phyloP scores from a whole-genome alignment of 1,139 yeast species.

The Pichia terricola region DNA sequence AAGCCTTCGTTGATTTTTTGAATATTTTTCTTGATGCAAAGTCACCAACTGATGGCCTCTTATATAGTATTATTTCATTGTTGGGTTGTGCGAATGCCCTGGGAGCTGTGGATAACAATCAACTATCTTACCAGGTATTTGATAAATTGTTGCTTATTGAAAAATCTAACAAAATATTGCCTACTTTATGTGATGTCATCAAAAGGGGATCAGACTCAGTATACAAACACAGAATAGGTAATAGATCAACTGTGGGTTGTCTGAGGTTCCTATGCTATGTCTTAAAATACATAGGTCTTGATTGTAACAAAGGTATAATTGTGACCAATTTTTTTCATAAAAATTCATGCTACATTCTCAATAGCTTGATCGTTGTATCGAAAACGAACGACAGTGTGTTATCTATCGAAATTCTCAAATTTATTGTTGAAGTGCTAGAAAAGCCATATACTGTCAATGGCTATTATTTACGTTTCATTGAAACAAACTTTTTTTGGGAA shows the following conservation, averaged over 20 bases:
- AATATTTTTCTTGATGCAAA: slow-evolving; percentile 2
- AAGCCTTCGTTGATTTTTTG: slow-evolving; percentile 26
- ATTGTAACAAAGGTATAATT: slow-evolving; percentile 7
- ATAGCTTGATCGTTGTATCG: slow-evolving; percentile 10
- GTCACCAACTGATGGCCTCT: slow-evolving; percentile 2
- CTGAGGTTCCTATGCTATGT: slow-evolving; percentile 11
- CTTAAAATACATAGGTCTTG: slow-evolving; percentile 9
- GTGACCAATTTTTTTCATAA: slow-evolving; percentile 13
- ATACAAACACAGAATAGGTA: slow-evolving; percentile 6
- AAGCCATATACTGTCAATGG: slow-evolving; percentile 8
- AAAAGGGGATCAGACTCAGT: slow-evolving; percentile 16
- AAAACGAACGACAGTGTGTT: slow-evolving; percentile 5
- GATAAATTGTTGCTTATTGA: slow-evolving; percentile 27
- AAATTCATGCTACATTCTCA: slow-evolving; percentile 11
- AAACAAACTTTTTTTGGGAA: slow-evolving; percentile 14
- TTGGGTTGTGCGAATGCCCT: slow-evolving; percentile 36
- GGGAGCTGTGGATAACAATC: slow-evolving; percentile 23
- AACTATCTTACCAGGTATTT: slow-evolving; percentile 14
- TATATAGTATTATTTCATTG: slow-evolving; percentile 9
- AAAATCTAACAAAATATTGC: slow-evolving; percentile 29
- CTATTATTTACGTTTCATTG: slow-evolving; percentile 9
- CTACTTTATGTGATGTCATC: slow-evolving; percentile 31
- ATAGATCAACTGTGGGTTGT: slow-evolving; percentile 15
- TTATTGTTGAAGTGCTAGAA: slow-evolving; percentile 12
- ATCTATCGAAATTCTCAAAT: slow-evolving; percentile 12